Conservation (phyloP, 1,139 yeast species). For the Meyerozyma smithsonii region DNA sequence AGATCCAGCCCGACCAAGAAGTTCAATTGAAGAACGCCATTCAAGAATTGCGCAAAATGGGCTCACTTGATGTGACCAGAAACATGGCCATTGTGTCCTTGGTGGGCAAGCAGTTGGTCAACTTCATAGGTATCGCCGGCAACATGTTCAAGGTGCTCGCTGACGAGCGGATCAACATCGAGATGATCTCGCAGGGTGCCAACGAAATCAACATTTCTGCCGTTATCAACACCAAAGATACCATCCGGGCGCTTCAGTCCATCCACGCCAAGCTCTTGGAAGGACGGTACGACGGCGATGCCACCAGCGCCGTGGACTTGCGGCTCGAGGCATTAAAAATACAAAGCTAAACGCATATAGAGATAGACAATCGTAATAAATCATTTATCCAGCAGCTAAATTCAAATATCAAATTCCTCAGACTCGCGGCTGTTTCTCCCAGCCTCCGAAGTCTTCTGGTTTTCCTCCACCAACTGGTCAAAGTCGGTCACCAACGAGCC, state of each 20-base stretch:
- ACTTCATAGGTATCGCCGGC: constrained; percentile 94
- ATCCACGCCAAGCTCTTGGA: constrained; percentile 77
- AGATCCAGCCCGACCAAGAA: constrained; percentile 63
- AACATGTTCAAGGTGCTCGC: constrained; percentile 94
- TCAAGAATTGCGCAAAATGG: constrained; percentile 71
- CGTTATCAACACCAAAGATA: constrained; percentile 79
- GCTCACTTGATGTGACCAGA: constrained; percentile 82
- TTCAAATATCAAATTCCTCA: constrained; percentile 43
- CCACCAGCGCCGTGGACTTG: constrained; percentile 29
- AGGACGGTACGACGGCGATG: constrained; percentile 25
- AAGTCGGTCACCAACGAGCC: constrained; percentile 63
- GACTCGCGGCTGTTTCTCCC: constrained; percentile 26
- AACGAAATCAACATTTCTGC: constrained; percentile 96
- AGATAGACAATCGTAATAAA: not conserved
- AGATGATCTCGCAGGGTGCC: constrained; percentile 98
- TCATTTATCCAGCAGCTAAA: not conserved
- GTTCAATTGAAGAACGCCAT: constrained; percentile 62
- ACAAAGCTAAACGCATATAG: constrained; percentile 4
- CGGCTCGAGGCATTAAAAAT: constrained; percentile 33
- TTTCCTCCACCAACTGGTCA: constrained; percentile 55
- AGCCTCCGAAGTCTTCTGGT: constrained; percentile 17
- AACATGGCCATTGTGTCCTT: constrained; percentile 88
- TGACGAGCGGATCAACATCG: constrained; percentile 87
- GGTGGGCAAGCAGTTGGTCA: constrained; percentile 97
- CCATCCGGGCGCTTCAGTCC: constrained; percentile 79